These are phyloP conservation scores for Filosporella fistucella DNA, from an alignment of 495 filamentous ascomycete species.

Conservation along the genomic window DNA sequence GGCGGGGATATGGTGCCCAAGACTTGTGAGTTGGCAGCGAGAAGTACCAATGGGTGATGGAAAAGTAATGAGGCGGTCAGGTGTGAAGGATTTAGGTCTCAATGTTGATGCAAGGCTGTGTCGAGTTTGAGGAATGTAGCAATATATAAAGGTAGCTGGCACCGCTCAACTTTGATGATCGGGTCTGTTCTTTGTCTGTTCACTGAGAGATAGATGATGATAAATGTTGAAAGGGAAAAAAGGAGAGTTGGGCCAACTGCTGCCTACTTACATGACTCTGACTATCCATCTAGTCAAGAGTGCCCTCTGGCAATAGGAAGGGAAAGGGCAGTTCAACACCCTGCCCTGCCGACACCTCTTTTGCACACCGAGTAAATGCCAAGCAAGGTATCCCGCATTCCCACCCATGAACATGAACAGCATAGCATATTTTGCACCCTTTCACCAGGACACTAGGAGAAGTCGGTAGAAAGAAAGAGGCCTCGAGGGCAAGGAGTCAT, in stretches of 20 bases:
- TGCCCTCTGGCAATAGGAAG: slow-evolving; percentile 1
- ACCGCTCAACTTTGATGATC: too few species aligned
- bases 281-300: background rate
- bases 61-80: slow-evolving; percentile 4
- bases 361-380: slow-evolving; percentile 18
- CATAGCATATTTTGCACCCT: background rate
- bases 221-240: slow-evolving; percentile 4
- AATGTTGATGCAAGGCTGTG: slow-evolving; percentile 11
- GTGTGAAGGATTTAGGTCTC: slow-evolving; percentile 5
- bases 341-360: slow-evolving; percentile 4
- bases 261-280: slow-evolving; percentile 11
- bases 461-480: slow-evolving; percentile 1
- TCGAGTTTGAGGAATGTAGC: background rate
- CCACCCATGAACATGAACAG: background rate
- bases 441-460: background rate
- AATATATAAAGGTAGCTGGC: slow-evolving; percentile 11
- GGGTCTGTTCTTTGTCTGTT: too few species aligned
- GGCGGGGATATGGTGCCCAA: slow-evolving; percentile 2
- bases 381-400: background rate
- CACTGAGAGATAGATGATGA: too few species aligned
- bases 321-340: slow-evolving; percentile 2
- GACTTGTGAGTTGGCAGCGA: slow-evolving; percentile 12
- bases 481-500: slow-evolving; percentile 9
- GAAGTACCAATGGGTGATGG: slow-evolving; percentile 10
- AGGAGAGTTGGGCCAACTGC: slow-evolving; percentile 5